These are phyloP conservation scores for Peterozyma toletana DNA, from an alignment of 805 yeast genomes.

Conservation along the genomic window DNA sequence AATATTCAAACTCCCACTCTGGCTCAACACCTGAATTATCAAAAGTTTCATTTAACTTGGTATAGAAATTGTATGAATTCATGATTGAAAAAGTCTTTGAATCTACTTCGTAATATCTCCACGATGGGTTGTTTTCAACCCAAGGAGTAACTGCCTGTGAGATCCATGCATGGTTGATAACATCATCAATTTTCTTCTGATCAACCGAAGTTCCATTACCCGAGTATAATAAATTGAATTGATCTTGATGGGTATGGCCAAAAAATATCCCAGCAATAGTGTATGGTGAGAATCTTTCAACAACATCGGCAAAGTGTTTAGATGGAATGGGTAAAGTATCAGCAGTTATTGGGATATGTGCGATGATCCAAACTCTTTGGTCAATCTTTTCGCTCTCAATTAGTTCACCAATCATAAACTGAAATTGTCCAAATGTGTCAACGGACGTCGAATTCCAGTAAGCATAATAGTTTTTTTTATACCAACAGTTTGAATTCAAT, in stretches of 20 bases:
- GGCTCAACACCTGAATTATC: conserved; percentile 48
- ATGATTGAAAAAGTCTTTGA: conserved; percentile 49
- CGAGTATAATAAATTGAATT: conserved; percentile 52
- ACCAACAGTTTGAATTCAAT: conserved; percentile 63
- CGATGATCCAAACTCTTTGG: conserved; percentile 64
- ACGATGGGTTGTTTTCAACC: conserved; percentile 55
- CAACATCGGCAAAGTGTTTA: conserved; percentile 44
- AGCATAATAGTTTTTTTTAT: conserved; percentile 54
- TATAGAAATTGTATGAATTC: conserved; percentile 52
- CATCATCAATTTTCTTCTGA: conserved; percentile 28
- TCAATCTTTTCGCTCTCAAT: conserved; percentile 46
- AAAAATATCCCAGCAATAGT: conserved; percentile 64
- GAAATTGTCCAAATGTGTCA: conserved; percentile 57
- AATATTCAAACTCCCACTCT: conserved; percentile 53
- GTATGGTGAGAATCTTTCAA: conserved; percentile 61
- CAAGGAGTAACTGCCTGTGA: conserved; percentile 62
- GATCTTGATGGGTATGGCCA: conserved; percentile 69
- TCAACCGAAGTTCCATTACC: conserved; percentile 29
- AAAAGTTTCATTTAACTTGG: conserved; percentile 53
- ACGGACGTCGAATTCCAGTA: conserved; percentile 43
- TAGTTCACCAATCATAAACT: conserved; percentile 55
- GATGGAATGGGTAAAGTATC: conserved; percentile 61
- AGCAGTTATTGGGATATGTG: conserved; percentile 58
- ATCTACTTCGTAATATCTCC: conserved; percentile 69
- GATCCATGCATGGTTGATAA: conserved; percentile 55